A percentile compares a stretch with the other conserved stretches of the same genome.
Evolutionary conservation across 1,284 basidiomycete genomes (phyloP).

Genomic region (Vanrija sp.): DNA sequence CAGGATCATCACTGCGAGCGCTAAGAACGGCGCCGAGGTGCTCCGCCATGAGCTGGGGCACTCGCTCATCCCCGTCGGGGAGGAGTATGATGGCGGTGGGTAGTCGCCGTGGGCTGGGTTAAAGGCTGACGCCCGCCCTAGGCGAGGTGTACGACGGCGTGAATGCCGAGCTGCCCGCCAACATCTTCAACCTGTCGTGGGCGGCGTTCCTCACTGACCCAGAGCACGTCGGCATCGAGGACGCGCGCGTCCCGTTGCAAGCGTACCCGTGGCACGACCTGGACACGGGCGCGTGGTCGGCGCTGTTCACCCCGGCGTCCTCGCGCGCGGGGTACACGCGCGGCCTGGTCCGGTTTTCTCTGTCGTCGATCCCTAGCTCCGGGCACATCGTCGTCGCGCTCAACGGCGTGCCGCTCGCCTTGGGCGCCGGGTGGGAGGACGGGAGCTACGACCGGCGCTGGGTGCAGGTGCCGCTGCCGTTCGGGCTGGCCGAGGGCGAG

Average conservation of each 20-base stretch:
- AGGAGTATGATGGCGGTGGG: constrained; percentile 74
- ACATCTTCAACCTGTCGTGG: constrained; percentile 58
- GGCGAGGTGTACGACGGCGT: constrained; percentile 68
- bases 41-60: constrained; percentile 74
- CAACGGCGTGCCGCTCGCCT: constrained; percentile 51
- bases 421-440: constrained; percentile 21
- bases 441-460: constrained; percentile 45
- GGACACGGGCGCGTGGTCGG: constrained; percentile 42
- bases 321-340: constrained; percentile 57
- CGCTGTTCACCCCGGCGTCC: background rate
- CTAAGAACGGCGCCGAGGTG: constrained; percentile 71
- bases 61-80: constrained; percentile 59
- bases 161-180: constrained; percentile 54
- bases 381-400: constrained; percentile 60
- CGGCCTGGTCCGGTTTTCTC: constrained; percentile 65
- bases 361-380: constrained; percentile 65
- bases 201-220: constrained; percentile 63
- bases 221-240: constrained; percentile 56
- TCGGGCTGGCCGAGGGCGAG: constrained; percentile 53
- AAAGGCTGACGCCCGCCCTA: background rate
- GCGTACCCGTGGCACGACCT: constrained; percentile 62
- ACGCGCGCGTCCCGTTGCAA: constrained; percentile 70
- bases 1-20: constrained; percentile 73
- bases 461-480: constrained; percentile 34
- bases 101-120: background rate